Percentiles rank a stretch among this genome's conserved stretches.
Conservation (phyloP, 2,329 filamentous ascomycete genomes). For the Aureobasidium pullulans region DNA sequence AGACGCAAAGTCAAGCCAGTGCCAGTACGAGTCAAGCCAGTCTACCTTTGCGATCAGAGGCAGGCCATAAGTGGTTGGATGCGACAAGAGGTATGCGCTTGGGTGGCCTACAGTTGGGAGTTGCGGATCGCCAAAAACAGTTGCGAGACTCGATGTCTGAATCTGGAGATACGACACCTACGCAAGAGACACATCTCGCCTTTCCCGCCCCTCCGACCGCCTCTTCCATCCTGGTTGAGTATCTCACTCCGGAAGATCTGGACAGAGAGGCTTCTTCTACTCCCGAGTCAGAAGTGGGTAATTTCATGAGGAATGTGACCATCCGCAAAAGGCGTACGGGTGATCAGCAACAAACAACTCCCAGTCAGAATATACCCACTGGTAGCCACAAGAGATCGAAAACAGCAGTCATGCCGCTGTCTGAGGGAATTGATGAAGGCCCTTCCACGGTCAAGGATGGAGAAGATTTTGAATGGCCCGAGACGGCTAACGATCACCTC, state of each 20-base stretch:
- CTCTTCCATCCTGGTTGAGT: background rate
- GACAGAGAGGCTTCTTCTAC: background rate
- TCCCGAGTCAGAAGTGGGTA: background rate
- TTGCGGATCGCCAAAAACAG: background rate
- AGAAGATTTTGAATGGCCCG: constrained; percentile 42
- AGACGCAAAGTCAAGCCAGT: constrained; percentile 32
- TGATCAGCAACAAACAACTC: constrained; percentile 9
- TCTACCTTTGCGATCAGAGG: background rate
- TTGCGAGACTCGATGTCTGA: background rate
- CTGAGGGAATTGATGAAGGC: background rate
- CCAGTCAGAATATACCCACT: background rate
- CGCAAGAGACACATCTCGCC: background rate
- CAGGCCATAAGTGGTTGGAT: constrained; percentile 4
- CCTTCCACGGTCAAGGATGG: constrained; percentile 30
- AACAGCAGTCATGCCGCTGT: background rate
- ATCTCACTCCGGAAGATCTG: background rate
- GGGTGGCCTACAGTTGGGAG: background rate
- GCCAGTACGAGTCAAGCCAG: constrained; percentile 20
- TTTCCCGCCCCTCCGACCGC: background rate
- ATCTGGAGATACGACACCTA: constrained; percentile 7
- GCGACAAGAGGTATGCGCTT: constrained; percentile 12
- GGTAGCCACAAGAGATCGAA: background rate
- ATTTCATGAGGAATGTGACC: constrained; percentile 33
- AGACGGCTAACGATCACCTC: constrained; percentile 24
- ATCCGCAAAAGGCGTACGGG: constrained; percentile 29